phyloP scores from a whole-genome alignment of 495 filamentous ascomycete species.

The Hypoxylon perforatum region DNA sequence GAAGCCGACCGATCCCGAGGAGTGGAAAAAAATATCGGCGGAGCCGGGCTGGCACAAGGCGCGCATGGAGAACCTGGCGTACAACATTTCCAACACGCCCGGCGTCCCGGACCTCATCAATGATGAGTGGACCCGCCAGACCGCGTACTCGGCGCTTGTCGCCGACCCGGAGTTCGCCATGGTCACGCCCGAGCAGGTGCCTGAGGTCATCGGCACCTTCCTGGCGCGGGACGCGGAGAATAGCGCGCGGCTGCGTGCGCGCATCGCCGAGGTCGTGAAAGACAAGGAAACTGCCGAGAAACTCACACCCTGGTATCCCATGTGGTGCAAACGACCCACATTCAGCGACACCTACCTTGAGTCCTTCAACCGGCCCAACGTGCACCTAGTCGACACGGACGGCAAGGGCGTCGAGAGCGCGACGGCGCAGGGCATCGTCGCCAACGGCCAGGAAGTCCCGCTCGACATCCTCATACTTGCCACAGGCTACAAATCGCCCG shows the following conservation, averaged over 20 bases:
- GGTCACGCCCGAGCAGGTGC: slow-evolving; percentile 49
- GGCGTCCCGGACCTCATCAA: slow-evolving; percentile 52
- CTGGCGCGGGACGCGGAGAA: slow-evolving; percentile 40
- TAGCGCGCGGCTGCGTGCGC: slow-evolving; percentile 44
- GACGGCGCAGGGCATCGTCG: slow-evolving; percentile 52
- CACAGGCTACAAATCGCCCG: slow-evolving; percentile 59
- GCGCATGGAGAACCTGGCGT: slow-evolving; percentile 52
- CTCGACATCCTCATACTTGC: slow-evolving; percentile 61
- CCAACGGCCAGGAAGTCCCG: slow-evolving; percentile 50
- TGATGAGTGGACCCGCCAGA: slow-evolving; percentile 53
- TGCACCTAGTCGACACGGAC: slow-evolving; percentile 64
- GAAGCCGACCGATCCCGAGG: slow-evolving; percentile 57
- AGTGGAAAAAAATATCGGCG: slow-evolving; percentile 54
- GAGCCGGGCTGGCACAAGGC: slow-evolving; percentile 58
- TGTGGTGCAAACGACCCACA: slow-evolving; percentile 60
- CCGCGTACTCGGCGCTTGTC: slow-evolving; percentile 44
- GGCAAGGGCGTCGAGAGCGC: slow-evolving; percentile 60
- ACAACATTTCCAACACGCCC: slow-evolving; percentile 39
- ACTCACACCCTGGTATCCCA: slow-evolving; percentile 58
- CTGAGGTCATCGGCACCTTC: slow-evolving; percentile 46
- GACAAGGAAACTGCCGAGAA: slow-evolving; percentile 54
- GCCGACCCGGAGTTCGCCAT: slow-evolving; percentile 44
- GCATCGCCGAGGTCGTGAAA: slow-evolving; percentile 56
- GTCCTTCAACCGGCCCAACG: slow-evolving; percentile 56
- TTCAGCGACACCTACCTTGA: slow-evolving; percentile 61